These are phyloP conservation scores for Cyathus striatus DNA, from an alignment of 768 basidiomycete species.

Conservation along the genomic window DNA sequence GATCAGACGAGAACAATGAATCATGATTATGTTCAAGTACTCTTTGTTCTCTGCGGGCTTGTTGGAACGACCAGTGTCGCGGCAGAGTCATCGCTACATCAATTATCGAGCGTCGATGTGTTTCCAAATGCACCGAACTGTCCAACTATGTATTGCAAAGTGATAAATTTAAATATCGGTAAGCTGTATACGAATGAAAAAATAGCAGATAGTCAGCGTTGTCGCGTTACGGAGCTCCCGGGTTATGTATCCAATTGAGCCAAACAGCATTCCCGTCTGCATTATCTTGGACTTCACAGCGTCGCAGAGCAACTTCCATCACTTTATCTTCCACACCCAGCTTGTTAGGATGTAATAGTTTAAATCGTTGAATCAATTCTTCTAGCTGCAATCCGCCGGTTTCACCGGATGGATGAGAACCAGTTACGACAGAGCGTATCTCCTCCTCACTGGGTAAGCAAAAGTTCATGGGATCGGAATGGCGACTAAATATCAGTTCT, in stretches of 20 bases:
- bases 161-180: too few species aligned
- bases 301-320: conserved; percentile 66
- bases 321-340: conserved; percentile 73
- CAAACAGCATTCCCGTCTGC: conserved; percentile 55
- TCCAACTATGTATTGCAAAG: too few species aligned
- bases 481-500: conserved; percentile 14
- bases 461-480: conserved; percentile 26
- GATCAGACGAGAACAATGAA: too few species aligned
- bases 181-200: too few species aligned
- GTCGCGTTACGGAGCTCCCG: too few species aligned
- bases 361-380: conserved; percentile 59
- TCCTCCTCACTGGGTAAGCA: conserved; percentile 77
- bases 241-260: conserved; percentile 53
- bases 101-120: too few species aligned
- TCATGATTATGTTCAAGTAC: too few species aligned
- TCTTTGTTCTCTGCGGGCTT: too few species aligned
- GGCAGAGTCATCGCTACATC: too few species aligned
- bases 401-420: conserved; percentile 58
- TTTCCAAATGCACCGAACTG: too few species aligned
- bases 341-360: conserved; percentile 42
- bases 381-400: conserved; percentile 53
- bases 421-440: conserved; percentile 61
- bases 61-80: too few species aligned
- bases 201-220: too few species aligned
- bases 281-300: conserved; percentile 57